A percentile compares a stretch with the other conserved stretches of the same genome.
phyloP scores from a whole-genome alignment of 2,329 filamentous ascomycete genomes.

The Fusarium sacchari region DNA sequence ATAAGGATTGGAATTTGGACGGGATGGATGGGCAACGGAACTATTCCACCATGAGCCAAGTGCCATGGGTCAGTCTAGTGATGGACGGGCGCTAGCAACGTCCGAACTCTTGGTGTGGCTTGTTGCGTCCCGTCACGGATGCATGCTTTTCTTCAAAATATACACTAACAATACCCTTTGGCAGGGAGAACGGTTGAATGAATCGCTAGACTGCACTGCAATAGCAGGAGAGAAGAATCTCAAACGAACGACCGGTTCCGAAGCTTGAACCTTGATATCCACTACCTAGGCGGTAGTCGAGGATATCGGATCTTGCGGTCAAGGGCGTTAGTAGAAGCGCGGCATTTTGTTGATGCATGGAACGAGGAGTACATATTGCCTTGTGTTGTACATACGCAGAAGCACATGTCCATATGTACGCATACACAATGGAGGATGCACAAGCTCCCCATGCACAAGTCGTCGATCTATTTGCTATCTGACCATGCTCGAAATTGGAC shows the following conservation, averaged over 20 bases:
- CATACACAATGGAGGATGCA: neutral
- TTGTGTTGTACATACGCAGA: conserved; percentile 1
- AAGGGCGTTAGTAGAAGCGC: conserved; percentile 19
- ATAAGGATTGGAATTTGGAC: conserved; percentile 19
- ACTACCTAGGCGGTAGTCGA: neutral
- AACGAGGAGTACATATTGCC: conserved; percentile 4
- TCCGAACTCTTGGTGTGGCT: conserved; percentile 33
- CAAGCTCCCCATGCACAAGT: conserved; percentile 21
- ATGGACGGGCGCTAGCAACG: conserved; percentile 38
- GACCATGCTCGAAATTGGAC: conserved; percentile 13
- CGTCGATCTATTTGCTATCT: conserved; percentile 26
- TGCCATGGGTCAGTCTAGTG: neutral
- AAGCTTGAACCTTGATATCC: conserved; percentile 4
- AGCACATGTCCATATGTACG: conserved; percentile 3
- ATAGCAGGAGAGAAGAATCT: neutral
- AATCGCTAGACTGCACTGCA: conserved; percentile 13
- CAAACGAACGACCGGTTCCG: neutral
- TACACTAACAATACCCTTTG: conserved; percentile 3
- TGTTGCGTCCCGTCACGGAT: conserved; percentile 15
- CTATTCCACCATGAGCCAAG: conserved; percentile 6
- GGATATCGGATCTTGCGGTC: conserved; percentile 18
- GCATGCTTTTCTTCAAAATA: conserved; percentile 18
- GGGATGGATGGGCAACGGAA: conserved; percentile 15
- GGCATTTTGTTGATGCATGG: conserved; percentile 25
- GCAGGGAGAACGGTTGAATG: conserved; percentile 17